Conservation (phyloP, 2,329 filamentous ascomycete species). For the Cryphonectria japonica region DNA sequence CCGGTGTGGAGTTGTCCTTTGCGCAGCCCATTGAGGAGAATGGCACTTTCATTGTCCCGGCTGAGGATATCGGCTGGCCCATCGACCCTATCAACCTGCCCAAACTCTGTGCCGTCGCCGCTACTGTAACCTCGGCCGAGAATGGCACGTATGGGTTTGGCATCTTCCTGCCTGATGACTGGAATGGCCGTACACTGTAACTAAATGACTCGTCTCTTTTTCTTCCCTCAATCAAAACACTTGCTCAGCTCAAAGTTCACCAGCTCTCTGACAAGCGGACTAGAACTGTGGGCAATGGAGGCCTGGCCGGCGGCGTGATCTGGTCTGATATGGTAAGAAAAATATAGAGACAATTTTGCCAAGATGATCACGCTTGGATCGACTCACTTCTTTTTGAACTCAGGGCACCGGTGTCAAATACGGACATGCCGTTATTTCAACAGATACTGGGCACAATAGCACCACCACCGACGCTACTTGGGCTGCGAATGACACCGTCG, state of each 20-base stretch:
- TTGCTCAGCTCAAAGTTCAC: background rate
- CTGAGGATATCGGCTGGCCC: background rate
- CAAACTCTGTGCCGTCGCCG: background rate
- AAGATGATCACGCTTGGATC: background rate
- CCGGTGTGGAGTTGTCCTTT: background rate
- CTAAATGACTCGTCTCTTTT: background rate
- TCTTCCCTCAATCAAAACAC: no score
- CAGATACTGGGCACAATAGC: conserved; percentile 46
- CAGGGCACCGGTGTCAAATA: conserved; percentile 33
- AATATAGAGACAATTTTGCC: background rate
- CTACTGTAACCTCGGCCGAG: background rate
- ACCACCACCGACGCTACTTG: conserved; percentile 37
- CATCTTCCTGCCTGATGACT: background rate
- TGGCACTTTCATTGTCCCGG: background rate
- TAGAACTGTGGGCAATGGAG: conserved; percentile 34
- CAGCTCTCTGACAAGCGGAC: background rate
- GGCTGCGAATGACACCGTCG: conserved; percentile 32
- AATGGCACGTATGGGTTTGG: conserved; percentile 1
- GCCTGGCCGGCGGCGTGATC: conserved; percentile 37
- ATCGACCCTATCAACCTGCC: background rate
- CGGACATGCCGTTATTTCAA: conserved; percentile 46
- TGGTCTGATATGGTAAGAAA: conserved; percentile 32
- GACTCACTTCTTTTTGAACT: background rate
- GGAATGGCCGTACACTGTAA: conserved; percentile 3
- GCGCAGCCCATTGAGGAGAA: background rate